Conservation (phyloP, 257 asterid genomes). For the Plantago elongata region DNA sequence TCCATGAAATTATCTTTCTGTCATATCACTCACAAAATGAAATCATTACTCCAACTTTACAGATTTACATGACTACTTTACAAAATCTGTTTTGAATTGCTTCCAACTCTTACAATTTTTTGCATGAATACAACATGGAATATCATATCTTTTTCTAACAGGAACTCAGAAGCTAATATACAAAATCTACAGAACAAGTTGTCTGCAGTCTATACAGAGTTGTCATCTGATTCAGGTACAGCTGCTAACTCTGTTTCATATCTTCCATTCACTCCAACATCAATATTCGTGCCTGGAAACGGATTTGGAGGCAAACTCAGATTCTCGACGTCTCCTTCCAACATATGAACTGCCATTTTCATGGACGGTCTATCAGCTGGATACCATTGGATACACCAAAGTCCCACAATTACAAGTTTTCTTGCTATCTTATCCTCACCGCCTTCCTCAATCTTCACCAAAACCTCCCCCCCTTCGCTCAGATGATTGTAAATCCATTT, state of each 20-base stretch:
- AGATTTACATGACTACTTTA: too few species aligned
- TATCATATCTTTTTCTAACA: too few species aligned
- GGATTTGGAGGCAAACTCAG: constrained; percentile 32
- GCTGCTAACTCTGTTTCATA: constrained; percentile 13
- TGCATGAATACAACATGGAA: too few species aligned
- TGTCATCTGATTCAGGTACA: constrained; percentile 4
- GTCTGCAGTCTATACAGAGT: neutral
- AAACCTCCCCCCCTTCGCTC: constrained; percentile 12
- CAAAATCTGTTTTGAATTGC: too few species aligned
- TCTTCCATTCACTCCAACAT: constrained; percentile 12
- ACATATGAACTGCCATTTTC: constrained; percentile 31
- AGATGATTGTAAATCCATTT: constrained; percentile 25
- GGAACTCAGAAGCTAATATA: too few species aligned
- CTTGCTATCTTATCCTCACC: constrained; percentile 8
- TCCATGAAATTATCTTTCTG: too few species aligned
- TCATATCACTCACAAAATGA: too few species aligned
- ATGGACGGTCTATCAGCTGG: constrained; percentile 28
- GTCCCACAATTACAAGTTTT: constrained; percentile 27
- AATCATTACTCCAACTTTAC: too few species aligned
- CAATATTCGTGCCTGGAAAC: constrained; percentile 15
- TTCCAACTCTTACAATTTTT: too few species aligned
- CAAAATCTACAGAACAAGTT: too few species aligned
- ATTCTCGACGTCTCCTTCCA: constrained; percentile 28
- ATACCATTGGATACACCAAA: constrained; percentile 38
- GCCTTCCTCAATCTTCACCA: constrained; percentile 3